These are phyloP conservation scores for Colletotrichum acutatum DNA, from an alignment of 2,329 filamentous ascomycete genomes.

Conservation along the genomic window DNA sequence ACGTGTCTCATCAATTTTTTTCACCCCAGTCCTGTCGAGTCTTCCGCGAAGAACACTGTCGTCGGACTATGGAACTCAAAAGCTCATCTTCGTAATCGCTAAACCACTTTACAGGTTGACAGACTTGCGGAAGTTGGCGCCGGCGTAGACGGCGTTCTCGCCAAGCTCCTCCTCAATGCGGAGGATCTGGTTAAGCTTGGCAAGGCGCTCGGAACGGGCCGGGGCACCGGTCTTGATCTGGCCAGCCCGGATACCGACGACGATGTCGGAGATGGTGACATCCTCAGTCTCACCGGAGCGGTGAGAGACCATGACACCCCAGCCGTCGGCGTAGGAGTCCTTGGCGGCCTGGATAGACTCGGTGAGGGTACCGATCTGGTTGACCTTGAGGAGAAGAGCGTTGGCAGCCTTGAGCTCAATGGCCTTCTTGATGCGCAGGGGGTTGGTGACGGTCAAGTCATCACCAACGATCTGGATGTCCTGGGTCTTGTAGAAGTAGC, in stretches of 20 bases:
- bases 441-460: slow-evolving; percentile 99
- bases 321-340: slow-evolving; percentile 94
- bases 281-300: slow-evolving; percentile 99
- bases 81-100: slow-evolving; percentile 5
- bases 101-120: slow-evolving; percentile 78
- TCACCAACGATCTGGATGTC: slow-evolving; percentile 99
- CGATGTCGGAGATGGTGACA: slow-evolving; percentile 98
- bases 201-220: slow-evolving; percentile 95
- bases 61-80: not conserved
- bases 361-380: slow-evolving; percentile 99
- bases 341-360: slow-evolving; percentile 99
- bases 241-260: slow-evolving; percentile 93
- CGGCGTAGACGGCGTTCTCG: slow-evolving; percentile 90
- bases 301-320: slow-evolving; percentile 99
- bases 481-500: slow-evolving; percentile 99
- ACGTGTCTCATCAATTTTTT: slow-evolving; percentile 33
- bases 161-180: slow-evolving; percentile 99
- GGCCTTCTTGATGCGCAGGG: slow-evolving; percentile 98
- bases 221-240: slow-evolving; percentile 99
- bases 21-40: not conserved
- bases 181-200: slow-evolving; percentile 99
- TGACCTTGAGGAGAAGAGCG: slow-evolving; percentile 98
- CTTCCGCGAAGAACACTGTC: not conserved
- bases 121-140: slow-evolving; percentile 89
- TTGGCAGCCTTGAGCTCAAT: slow-evolving; percentile 99